Base-by-base conservation (phyloP, 2,329 filamentous ascomycete species). In the Beauveria sp. region DNA sequence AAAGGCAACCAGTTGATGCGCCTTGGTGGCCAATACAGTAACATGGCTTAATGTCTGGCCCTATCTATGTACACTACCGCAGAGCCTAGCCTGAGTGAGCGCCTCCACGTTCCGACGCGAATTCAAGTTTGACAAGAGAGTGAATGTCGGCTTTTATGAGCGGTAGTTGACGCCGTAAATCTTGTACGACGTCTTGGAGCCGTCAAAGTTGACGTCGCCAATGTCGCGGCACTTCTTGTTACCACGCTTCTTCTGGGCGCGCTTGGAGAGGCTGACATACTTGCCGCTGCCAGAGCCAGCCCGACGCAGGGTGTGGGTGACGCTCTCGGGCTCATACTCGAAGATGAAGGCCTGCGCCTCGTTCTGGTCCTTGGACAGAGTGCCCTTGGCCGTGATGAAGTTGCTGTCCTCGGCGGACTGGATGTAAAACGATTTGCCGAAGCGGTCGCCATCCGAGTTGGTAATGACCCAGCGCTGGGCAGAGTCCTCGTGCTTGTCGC, bases 381-480 rank as follows among this genome's bases (percentile, higher is more conserved):
- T 28, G 38, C 65, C 64, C 12, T 59, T 16, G 10, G 49, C 6
- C 3, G 62, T 49, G 53, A 68, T 62, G 30, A 62, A 72, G 61
- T 65, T 62, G 55, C 66, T 62, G 62, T 71, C 67, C 8, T 63
- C 22, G 38, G 69, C 71, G 22, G 69, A 72, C 28, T 66, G 66
- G 12, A 73, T 38, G 47, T 61, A 60, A 34, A 67, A 68, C 3
- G 49, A 8, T 45, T 65, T 65, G 56, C 67, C n/a, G 47, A 68
- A 69, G 9, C 53, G 62, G 28, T 60, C 64, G 34, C 65, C 68
- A 43, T 66, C 65, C 16, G 68, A 62, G 18, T 76, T 73, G 64
- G 81, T 78, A 4, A 81, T 68, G 1, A 82, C 72, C 78, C 79
- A 82, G 30, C 81, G 74, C 65, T 82, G 80, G 6, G 68, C 63